Conservation (phyloP, 2,329 filamentous ascomycete genomes). For the Penicillium psychrosexuale region DNA sequence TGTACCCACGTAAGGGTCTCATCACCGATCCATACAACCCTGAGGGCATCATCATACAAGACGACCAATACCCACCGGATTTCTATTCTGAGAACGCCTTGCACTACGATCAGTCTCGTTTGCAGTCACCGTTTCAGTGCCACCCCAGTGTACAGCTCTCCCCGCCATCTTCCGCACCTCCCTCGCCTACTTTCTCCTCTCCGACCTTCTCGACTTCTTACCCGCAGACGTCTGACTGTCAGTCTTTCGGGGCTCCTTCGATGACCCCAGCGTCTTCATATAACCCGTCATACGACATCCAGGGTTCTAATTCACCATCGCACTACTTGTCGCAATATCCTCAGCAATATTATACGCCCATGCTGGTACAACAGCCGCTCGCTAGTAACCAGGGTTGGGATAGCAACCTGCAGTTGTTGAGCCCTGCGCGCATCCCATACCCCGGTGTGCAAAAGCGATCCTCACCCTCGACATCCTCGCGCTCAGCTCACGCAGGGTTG, state of each 20-base stretch:
- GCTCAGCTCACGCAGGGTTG: slow-evolving; percentile 34
- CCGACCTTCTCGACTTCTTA: slow-evolving; percentile 29
- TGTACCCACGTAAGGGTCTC: slow-evolving; percentile 44
- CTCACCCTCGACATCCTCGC: slow-evolving; percentile 46
- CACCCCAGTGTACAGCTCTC: slow-evolving; percentile 32
- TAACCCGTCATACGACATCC: slow-evolving; percentile 36
- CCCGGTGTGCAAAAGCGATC: slow-evolving; percentile 38
- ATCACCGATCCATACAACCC: slow-evolving; percentile 39
- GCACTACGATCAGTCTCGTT: slow-evolving; percentile 27
- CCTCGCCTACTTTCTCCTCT: slow-evolving; percentile 32
- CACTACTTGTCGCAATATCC: slow-evolving; percentile 32
- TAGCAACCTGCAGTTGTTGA: slow-evolving; percentile 36
- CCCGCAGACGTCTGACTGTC: slow-evolving; percentile 28
- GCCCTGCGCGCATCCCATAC: slow-evolving; percentile 34
- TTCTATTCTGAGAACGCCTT: slow-evolving; percentile 26
- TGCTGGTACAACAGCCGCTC: slow-evolving; percentile 41
- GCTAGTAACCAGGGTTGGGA: slow-evolving; percentile 37
- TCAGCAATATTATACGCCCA: slow-evolving; percentile 32
- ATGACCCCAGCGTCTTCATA: slow-evolving; percentile 42
- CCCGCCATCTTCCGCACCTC: slow-evolving; percentile 38
- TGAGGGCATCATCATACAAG: slow-evolving; percentile 38
- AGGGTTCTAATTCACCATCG: slow-evolving; percentile 33
- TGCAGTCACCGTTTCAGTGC: slow-evolving; percentile 37
- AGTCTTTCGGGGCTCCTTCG: slow-evolving; percentile 38
- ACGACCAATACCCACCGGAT: slow-evolving; percentile 37